These are phyloP conservation scores for Plicaturopsis crispa DNA, from an alignment of 768 basidiomycete genomes.

Conservation along the genomic window DNA sequence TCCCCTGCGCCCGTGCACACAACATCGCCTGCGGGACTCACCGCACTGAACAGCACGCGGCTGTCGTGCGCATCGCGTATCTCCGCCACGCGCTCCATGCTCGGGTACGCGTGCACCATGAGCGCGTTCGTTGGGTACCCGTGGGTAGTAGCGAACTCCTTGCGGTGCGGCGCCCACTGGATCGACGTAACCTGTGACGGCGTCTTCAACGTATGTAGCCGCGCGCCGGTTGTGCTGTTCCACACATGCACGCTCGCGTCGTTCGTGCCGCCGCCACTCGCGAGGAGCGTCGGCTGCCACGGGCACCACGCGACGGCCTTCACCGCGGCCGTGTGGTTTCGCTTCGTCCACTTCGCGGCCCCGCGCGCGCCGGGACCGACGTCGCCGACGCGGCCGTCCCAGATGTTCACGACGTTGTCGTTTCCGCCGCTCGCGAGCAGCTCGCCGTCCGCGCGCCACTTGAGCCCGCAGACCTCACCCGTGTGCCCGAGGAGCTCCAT, in stretches of 20 bases:
- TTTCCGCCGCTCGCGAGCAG: conserved; percentile 93
- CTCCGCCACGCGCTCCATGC: conserved; percentile 69
- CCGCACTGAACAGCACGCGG: conserved; percentile 76
- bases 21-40: conserved; percentile 86
- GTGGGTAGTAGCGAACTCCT: conserved; percentile 89
- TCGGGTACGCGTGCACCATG: conserved; percentile 82
- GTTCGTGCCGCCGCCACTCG: conserved; percentile 90
- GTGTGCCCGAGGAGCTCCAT: conserved; percentile 86
- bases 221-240: conserved; percentile 89
- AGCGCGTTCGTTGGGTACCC: conserved; percentile 87
- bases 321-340: conserved; percentile 85
- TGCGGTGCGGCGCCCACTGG: conserved; percentile 79
- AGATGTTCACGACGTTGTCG: conserved; percentile 96
- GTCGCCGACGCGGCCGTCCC: conserved; percentile 79
- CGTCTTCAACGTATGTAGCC: conserved; percentile 80
- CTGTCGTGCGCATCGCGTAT: conserved; percentile 93
- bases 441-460: conserved; percentile 85
- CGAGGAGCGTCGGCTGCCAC: conserved; percentile 88
- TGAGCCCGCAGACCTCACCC: conserved; percentile 89
- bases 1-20: conserved; percentile 91
- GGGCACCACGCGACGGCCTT: conserved; percentile 98
- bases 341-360: conserved; percentile 82
- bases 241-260: conserved; percentile 88
- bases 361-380: conserved; percentile 43
- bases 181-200: conserved; percentile 90